Conservation (phyloP, 768 basidiomycete species). For the Strobilomyces confusus region DNA sequence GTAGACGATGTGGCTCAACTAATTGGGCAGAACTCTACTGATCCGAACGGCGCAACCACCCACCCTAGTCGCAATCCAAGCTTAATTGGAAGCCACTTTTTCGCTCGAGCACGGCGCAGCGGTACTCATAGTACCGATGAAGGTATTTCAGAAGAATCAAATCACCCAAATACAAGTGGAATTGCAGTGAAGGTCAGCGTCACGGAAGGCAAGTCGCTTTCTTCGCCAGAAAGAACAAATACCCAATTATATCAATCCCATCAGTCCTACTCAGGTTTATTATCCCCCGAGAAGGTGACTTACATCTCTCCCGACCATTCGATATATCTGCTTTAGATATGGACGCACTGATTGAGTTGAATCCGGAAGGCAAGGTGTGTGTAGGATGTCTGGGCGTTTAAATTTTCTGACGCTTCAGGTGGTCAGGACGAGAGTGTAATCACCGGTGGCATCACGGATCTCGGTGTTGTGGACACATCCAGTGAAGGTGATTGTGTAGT, state of each 20-base stretch:
- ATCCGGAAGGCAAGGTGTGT: constrained; percentile 69
- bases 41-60: constrained; percentile 21
- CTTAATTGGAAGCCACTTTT: constrained; percentile 79
- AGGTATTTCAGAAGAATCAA: constrained; percentile 31
- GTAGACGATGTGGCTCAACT: constrained; percentile 83
- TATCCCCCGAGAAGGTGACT: constrained; percentile 43
- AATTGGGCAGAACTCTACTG: constrained; percentile 41
- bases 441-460: constrained; percentile 58
- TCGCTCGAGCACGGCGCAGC: constrained; percentile 39
- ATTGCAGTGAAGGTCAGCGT: constrained; percentile 48
- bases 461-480: constrained; percentile 50
- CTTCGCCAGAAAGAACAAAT: neutral
- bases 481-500: constrained; percentile 34
- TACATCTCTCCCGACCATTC: constrained; percentile 41
- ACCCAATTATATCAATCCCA: neutral
- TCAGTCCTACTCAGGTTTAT: constrained; percentile 42
- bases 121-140: constrained; percentile 42
- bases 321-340: constrained; percentile 59
- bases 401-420: constrained; percentile 2
- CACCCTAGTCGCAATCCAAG: constrained; percentile 52
- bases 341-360: constrained; percentile 59
- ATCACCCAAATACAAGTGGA: constrained; percentile 31
- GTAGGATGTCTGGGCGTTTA: constrained; percentile 7
- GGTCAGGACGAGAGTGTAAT: constrained; percentile 67
- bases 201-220: constrained; percentile 36